Evolutionary conservation across 164 flowering plant species (phyloP), one percentile per base, ranked within the genome.

Genomic region (Stephania yunnanensis): DNA sequence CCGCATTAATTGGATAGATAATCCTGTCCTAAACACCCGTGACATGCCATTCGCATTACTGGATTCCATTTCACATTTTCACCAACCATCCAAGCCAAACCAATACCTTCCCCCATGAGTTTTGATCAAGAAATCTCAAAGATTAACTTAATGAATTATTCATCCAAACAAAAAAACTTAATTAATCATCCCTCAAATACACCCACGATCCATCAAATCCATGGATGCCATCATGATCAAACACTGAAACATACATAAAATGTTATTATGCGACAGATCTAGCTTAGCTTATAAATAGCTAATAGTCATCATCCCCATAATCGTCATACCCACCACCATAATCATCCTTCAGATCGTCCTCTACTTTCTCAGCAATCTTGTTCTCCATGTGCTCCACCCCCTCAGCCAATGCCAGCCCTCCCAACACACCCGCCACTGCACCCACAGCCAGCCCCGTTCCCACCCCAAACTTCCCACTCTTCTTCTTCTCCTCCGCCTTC

Each of bases 401-500:
- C 80, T 89, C 96, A 70, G 85, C 89, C 29, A 93, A 8, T 2
- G 92, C 98, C 1, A 91, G 75, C 55, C 94, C 98, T 72, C 96
- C 98, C 77, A 93, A 70, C 11, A 76, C 83, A n/a, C 98, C 96
- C 6, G 91, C 98, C 5, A 79, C 96, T 42, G 90, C 92, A 3
- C 94, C 98, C 79, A 93, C 92, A 7, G 98, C 96, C 85, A 93
- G 73, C 61, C 98, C 98, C 71, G 94, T 87, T 69, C 98, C 98
- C 97, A 86, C 67, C 7, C 91, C 91, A 58, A 74, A 82, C 81
- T 82, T 86, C 42, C 89, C 80, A 9, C 73, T 68, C 78, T 85
- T 87, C 86, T 84, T 85, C 78, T 53, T 53, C 19, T 19, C 61
- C 85, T 80, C 78, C 78, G 50, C 82, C 46, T 53, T 5, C 17